These are phyloP conservation scores for Blastocrithidia nonstop DNA, from an alignment of 208 protist species.

Conservation along the genomic window DNA sequence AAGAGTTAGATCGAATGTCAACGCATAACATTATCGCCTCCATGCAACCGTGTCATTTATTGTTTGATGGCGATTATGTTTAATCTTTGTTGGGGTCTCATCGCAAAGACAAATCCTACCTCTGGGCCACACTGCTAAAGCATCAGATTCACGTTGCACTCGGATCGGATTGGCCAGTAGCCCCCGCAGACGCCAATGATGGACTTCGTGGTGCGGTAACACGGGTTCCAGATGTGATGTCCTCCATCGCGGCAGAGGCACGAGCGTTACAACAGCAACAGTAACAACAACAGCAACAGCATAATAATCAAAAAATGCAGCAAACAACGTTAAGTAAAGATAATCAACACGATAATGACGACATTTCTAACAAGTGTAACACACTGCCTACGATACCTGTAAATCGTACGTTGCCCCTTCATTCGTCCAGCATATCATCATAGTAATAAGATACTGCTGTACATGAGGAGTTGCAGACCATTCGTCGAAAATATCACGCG, in stretches of 20 bases:
- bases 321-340: not conserved
- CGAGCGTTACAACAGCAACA: constrained; percentile 4
- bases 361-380: too few relatives aligned
- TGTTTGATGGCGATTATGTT: constrained; percentile 39
- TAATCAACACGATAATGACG: not conserved
- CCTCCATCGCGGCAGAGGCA: constrained; percentile 16
- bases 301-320: not conserved
- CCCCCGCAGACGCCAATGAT: constrained; percentile 22
- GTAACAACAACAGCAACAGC: not conserved
- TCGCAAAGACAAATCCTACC: constrained; percentile 25
- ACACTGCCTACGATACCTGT: too few relatives aligned
- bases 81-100: constrained; percentile 18
- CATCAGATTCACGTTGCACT: constrained; percentile 17
- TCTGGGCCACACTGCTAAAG: constrained; percentile 25
- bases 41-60: constrained; percentile 52
- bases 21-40: constrained; percentile 36
- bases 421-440: not conserved
- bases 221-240: constrained; percentile 38
- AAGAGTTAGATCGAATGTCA: constrained; percentile 26
- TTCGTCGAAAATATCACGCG: constrained; percentile 16
- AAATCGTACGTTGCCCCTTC: too few relatives aligned
- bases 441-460: not conserved
- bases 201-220: constrained; percentile 36
- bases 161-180: constrained; percentile 56
- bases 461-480: not conserved